Evolutionary conservation across 441 rosid species (phyloP).

Genomic region (Pelargonium citronellum): DNA sequence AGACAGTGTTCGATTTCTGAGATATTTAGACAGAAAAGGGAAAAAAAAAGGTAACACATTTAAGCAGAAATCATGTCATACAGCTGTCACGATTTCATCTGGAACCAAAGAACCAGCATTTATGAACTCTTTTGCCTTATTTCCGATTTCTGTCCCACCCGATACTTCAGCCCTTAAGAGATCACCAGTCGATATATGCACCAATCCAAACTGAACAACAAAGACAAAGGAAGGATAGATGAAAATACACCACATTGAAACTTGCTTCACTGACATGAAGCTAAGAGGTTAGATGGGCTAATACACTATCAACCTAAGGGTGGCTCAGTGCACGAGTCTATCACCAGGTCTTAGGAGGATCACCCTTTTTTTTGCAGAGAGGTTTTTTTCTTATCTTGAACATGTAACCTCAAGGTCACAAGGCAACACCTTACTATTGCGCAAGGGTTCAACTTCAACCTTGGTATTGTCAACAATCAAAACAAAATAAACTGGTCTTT

Average conservation of each 20-base stretch:
- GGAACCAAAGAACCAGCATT: constrained; percentile 75
- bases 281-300: neutral
- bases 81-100: constrained; percentile 75
- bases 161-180: constrained; percentile 76
- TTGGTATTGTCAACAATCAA: neutral
- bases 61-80: constrained; percentile 26
- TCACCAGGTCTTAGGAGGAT: too few species aligned
- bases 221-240: neutral
- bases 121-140: constrained; percentile 74
- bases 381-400: too few species aligned
- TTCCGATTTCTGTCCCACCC: constrained; percentile 68
- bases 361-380: too few species aligned
- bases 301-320: too few species aligned
- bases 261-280: constrained; percentile 1
- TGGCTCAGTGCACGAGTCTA: too few species aligned
- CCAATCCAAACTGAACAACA: constrained; percentile 72
- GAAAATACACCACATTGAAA: neutral
- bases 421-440: too few species aligned
- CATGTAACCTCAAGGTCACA: too few species aligned
- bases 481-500: neutral
- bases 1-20: constrained; percentile 15
- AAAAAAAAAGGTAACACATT: constrained; percentile 6
- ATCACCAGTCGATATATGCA: constrained; percentile 91
- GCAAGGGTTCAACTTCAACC: neutral
- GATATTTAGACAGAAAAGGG: constrained; percentile 8